Percentiles rank a stretch among this genome's conserved stretches.
Evolutionary conservation across 2,329 filamentous ascomycete species (phyloP).

Genomic region (Cladosporium sp.): DNA sequence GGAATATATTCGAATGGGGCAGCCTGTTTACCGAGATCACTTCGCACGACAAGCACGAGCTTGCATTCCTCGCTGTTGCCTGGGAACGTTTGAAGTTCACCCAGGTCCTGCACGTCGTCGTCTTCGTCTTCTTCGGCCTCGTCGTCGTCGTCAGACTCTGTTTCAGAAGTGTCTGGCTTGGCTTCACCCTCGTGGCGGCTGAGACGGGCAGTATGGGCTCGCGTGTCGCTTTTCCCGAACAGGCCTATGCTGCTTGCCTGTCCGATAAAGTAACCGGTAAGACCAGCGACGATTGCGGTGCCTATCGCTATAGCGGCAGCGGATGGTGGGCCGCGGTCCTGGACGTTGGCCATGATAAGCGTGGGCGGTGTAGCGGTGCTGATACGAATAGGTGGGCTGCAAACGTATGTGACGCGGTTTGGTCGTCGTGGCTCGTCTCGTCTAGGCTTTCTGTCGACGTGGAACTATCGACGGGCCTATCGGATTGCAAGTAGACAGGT

Average conservation of each 20-base stretch:
- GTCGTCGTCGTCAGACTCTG: slow-evolving; percentile 34
- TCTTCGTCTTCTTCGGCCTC: slow-evolving; percentile 44
- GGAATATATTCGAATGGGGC: not conserved
- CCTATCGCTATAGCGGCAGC: slow-evolving; percentile 65
- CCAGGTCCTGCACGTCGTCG: slow-evolving; percentile 43
- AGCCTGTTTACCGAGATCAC: slow-evolving; percentile 67
- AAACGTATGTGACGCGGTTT: not conserved
- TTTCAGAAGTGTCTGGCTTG: slow-evolving; percentile 31
- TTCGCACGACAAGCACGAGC: slow-evolving; percentile 86
- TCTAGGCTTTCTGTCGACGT: slow-evolving; percentile 1
- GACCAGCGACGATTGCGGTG: slow-evolving; percentile 70
- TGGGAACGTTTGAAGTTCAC: slow-evolving; percentile 49
- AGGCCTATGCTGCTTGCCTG: slow-evolving; percentile 69
- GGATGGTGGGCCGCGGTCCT: slow-evolving; percentile 47
- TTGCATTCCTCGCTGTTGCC: slow-evolving; percentile 79
- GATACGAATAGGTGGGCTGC: not conserved
- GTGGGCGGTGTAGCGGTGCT: slow-evolving; percentile 12
- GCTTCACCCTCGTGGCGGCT: slow-evolving; percentile 24
- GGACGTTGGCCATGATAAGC: slow-evolving; percentile 28
- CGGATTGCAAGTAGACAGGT: slow-evolving; percentile 4
- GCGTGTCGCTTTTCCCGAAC: slow-evolving; percentile 56
- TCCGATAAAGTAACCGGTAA: slow-evolving; percentile 74
- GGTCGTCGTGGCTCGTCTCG: not conserved
- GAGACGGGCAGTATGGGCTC: slow-evolving; percentile 17
- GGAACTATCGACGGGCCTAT: not conserved